These are phyloP conservation scores for Aschersonia sp. DNA, from an alignment of 2,329 filamentous ascomycete genomes.

Conservation along the genomic window DNA sequence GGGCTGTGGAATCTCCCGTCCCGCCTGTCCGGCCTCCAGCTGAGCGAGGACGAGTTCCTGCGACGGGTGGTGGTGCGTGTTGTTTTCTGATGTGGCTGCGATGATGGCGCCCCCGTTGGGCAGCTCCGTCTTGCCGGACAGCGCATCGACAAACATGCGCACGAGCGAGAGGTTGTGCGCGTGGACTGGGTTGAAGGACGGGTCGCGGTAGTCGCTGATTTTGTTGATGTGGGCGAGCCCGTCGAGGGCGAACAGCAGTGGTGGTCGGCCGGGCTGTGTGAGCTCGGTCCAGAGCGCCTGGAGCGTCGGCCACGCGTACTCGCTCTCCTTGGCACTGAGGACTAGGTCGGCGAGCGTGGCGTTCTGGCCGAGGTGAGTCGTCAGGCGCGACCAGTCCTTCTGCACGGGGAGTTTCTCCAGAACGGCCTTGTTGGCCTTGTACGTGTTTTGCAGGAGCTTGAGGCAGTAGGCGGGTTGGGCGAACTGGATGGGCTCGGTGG, in stretches of 20 bases:
- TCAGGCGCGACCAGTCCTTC: constrained; percentile 27
- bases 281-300: constrained; percentile 72
- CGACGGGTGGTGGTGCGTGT: constrained; percentile 47
- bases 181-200: constrained; percentile 62
- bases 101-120: constrained; percentile 68
- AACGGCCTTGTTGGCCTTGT: constrained; percentile 54
- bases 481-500: constrained; percentile 45
- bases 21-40: constrained; percentile 28
- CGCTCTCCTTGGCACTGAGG: constrained; percentile 57
- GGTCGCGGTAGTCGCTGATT: constrained; percentile 57
- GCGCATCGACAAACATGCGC: constrained; percentile 56
- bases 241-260: constrained; percentile 64
- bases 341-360: constrained; percentile 54
- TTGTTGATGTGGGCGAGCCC: constrained; percentile 71
- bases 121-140: constrained; percentile 43
- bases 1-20: constrained; percentile 21
- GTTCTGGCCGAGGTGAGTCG: constrained; percentile 30
- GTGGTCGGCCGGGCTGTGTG: constrained; percentile 31
- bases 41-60: constrained; percentile 54
- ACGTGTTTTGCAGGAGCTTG: constrained; percentile 57
- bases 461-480: constrained; percentile 67
- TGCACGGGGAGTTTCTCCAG: constrained; percentile 36
- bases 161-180: constrained; percentile 71
- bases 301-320: constrained; percentile 69
- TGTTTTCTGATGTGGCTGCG: constrained; percentile 59